phyloP scores from a whole-genome alignment of 768 basidiomycete species.

The Termitomyces heimii region DNA sequence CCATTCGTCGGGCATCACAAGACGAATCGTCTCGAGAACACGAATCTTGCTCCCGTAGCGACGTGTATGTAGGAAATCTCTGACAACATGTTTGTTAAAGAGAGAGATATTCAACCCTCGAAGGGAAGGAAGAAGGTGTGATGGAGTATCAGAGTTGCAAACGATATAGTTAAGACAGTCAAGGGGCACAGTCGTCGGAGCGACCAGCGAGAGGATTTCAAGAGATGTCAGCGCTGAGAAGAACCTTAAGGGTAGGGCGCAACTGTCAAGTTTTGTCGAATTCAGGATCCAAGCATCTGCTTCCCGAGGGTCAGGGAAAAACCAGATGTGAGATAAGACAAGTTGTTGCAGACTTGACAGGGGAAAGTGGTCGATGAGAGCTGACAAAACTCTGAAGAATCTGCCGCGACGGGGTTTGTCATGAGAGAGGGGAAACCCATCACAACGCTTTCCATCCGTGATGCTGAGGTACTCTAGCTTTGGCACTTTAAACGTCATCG shows the following conservation, averaged over 20 bases:
- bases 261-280: not conserved
- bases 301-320: not conserved
- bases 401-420: not conserved
- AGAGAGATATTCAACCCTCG: not conserved
- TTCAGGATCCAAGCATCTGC: not conserved
- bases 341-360: constrained; percentile 1
- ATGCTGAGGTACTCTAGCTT: constrained; percentile 1
- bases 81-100: constrained; percentile 6
- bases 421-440: not conserved
- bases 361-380: constrained; percentile 1
- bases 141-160: not conserved
- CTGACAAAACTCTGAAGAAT: not conserved
- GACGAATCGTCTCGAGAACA: not conserved
- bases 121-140: not conserved
- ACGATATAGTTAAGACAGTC: constrained; percentile 6
- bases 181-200: constrained; percentile 5
- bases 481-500: constrained; percentile 1
- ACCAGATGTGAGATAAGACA: constrained; percentile 1
- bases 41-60: not conserved
- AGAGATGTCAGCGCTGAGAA: constrained; percentile 6
- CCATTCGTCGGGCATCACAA: not conserved
- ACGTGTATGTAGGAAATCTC: constrained; percentile 3
- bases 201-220: not conserved
- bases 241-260: not conserved
- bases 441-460: not conserved